Base-by-base conservation (phyloP, 192 early-diverging fungal genomes). In the Glomus cerebriforme region DNA sequence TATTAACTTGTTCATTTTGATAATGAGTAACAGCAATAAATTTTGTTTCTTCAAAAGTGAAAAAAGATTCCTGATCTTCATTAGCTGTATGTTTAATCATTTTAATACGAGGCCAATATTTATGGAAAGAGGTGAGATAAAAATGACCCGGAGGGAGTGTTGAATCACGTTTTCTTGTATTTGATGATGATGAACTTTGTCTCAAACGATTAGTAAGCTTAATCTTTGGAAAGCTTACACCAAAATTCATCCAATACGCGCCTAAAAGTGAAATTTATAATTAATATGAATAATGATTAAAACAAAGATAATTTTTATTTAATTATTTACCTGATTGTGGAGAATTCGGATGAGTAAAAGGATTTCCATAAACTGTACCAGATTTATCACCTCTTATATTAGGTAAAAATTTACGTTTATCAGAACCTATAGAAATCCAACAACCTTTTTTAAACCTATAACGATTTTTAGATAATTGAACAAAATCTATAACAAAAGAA, bases 1-100 rank as follows among this genome's bases (percentile, higher is more conserved):
- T 75, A 62, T 90, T 91, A 8, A 90, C 88, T 10, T 79, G 79
- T 60, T 81, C 60, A 79, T 88, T 91, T 49, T 91, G 90, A 68
- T 91, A 91, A 59, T 91, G 90, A 24, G 90, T 90, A 2, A 91
- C 88, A 13, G 90, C 90, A 24, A 91, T 81, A 59, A 91, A 91
- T 1, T 26, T 79, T 2, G 89, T 91, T 34, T 81, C 79, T 3
- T 89, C 80, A 35, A 85, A 91, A 0, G 69, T 64, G 54, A 80
- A 85, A 3, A 79, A 79, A 0, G 63, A 72, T 13, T 77, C 78
- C 12, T 73, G 47, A 31, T 79, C 47, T 32, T 70, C 37, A 10
- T 54, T 10, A 3, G 31, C 26, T 32, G 79, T 37, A 70, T 84
- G 81, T 60, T 84, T 77, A 13, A 86, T 77, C n/a, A 91, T 79